phyloP scores from a whole-genome alignment of 2,329 filamentous ascomycete genomes.

The Aspergillus persii region DNA sequence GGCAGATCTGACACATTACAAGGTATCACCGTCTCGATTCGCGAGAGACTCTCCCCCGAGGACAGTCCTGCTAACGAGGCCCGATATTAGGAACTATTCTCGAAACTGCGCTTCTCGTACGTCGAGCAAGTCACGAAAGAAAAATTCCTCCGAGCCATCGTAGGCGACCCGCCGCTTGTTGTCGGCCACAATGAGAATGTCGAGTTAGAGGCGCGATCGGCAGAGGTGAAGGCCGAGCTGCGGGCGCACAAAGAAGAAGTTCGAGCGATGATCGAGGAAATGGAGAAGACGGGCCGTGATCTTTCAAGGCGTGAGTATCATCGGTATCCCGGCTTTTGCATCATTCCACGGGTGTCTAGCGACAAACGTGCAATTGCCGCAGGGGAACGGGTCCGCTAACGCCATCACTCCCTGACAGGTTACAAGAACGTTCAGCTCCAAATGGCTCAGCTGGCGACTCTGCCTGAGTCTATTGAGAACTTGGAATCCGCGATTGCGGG shows the following conservation, averaged over 20 bases:
- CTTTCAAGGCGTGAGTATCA: conserved; percentile 54
- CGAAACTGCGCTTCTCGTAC: conserved; percentile 94
- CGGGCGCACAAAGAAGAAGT: conserved; percentile 80
- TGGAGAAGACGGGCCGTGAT: conserved; percentile 68
- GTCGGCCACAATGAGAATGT: conserved; percentile 80
- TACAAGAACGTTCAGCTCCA: conserved; percentile 56
- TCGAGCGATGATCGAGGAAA: conserved; percentile 65
- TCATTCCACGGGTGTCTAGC: background rate
- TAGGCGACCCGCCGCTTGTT: conserved; percentile 83
- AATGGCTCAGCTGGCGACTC: conserved; percentile 48
- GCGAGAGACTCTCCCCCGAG: background rate
- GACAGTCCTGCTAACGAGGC: background rate
- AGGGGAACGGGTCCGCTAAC: background rate
- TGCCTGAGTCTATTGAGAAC: conserved; percentile 53
- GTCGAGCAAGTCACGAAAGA: conserved; percentile 98
- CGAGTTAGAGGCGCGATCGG: conserved; percentile 68
- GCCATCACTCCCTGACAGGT: conserved; percentile 31
- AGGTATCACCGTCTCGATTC: conserved; percentile 42
- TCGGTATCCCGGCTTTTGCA: conserved; percentile 1
- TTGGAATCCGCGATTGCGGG: conserved; percentile 51
- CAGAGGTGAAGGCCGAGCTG: conserved; percentile 69
- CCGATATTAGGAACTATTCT: conserved; percentile 70
- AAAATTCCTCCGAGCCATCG: conserved; percentile 90
- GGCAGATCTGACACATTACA: conserved; percentile 85
- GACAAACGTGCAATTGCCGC: background rate